Percentiles rank a stretch among this genome's conserved stretches.
These are phyloP conservation scores for Leccinum arenicola DNA, from an alignment of 768 basidiomycete species.

Conservation along the genomic window DNA sequence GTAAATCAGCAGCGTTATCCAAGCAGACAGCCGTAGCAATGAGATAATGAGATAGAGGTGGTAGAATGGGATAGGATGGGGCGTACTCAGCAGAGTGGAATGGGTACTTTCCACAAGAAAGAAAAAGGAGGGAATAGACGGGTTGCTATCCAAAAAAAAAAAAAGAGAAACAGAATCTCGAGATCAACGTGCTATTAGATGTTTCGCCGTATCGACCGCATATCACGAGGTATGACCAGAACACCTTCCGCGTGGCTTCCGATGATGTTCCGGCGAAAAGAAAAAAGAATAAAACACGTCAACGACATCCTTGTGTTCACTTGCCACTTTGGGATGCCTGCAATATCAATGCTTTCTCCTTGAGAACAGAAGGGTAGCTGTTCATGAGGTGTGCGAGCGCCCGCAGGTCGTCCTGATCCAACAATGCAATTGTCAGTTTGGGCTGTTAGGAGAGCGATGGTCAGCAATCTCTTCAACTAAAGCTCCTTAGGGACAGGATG, in stretches of 20 bases:
- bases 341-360: constrained; percentile 60
- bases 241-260: background rate
- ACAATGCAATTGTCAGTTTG: constrained; percentile 77
- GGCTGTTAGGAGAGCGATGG: constrained; percentile 43
- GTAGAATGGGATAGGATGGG: background rate
- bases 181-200: background rate
- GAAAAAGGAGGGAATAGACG: constrained; percentile 3
- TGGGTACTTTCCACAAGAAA: constrained; percentile 11
- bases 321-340: constrained; percentile 27
- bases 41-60: background rate
- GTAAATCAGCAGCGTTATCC: constrained; percentile 5
- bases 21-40: constrained; percentile 6
- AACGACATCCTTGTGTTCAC: constrained; percentile 12
- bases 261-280: constrained; percentile 1
- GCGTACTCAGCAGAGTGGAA: constrained; percentile 3
- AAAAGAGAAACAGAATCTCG: background rate
- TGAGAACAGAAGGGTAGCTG: constrained; percentile 78
- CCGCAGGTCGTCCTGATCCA: constrained; percentile 84
- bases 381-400: constrained; percentile 85
- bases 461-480: constrained; percentile 2
- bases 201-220: background rate
- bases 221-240: background rate
- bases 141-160: constrained; percentile 9
- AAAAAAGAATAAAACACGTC: background rate
- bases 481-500: background rate